Conservation (phyloP, 2,329 filamentous ascomycete species). For the Pseudogymnoascus sp. region DNA sequence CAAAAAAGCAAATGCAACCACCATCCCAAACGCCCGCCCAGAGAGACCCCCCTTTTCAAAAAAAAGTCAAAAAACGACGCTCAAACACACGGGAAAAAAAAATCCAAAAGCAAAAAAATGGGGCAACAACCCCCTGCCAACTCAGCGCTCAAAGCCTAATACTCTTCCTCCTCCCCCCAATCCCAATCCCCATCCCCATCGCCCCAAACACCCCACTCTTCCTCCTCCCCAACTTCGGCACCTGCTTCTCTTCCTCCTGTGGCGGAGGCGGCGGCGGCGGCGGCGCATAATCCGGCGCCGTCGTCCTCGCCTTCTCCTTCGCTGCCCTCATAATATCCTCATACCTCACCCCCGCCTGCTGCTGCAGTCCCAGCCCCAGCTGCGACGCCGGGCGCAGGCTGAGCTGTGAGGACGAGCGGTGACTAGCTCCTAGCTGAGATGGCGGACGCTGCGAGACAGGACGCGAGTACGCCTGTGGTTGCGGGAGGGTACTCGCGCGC, state of each 20-base stretch:
- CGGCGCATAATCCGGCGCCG: not conserved
- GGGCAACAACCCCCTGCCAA: not conserved
- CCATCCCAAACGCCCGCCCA: not conserved
- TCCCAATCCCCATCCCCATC: not conserved
- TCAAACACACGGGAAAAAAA: not conserved
- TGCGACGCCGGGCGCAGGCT: not conserved
- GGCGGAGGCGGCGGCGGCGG: not conserved
- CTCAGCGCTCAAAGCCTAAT: not conserved
- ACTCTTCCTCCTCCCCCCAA: constrained; percentile 2
- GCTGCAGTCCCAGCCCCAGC: not conserved
- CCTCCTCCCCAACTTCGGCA: not conserved
- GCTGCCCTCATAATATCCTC: not conserved
- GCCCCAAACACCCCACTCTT: constrained; percentile 4
- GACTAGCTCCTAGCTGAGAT: not conserved
- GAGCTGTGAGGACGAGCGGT: not conserved
- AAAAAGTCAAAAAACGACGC: not conserved
- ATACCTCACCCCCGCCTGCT: not conserved
- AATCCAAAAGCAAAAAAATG: not conserved
- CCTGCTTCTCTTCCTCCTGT: not conserved
- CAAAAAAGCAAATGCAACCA: not conserved
- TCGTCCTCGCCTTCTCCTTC: not conserved
- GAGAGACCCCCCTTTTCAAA: not conserved
- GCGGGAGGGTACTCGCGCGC: not conserved
- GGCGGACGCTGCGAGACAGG: not conserved
- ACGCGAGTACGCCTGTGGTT: not conserved